Evolutionary conservation across 179 eudicot species (phyloP).

Genomic region (Camellia oleifera): DNA sequence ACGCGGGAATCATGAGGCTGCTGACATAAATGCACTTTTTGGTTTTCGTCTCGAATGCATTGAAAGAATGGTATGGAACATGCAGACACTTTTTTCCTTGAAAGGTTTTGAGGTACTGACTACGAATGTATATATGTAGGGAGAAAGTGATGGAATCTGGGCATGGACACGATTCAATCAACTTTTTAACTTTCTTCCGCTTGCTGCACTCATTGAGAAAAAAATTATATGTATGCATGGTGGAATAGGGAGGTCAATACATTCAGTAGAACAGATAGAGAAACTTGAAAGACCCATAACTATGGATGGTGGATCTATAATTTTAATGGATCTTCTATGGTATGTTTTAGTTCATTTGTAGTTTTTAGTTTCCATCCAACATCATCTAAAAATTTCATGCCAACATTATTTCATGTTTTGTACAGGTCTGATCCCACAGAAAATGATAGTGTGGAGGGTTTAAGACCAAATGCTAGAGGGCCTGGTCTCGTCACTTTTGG

Average conservation of each 20-base stretch:
- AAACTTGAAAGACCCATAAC: constrained; percentile 92
- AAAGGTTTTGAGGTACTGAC: constrained; percentile 15
- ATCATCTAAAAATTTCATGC: background rate
- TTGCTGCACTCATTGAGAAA: constrained; percentile 92
- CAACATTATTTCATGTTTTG: constrained; percentile 15
- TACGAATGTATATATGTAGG: constrained; percentile 34
- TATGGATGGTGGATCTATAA: constrained; percentile 91
- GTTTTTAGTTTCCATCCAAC: constrained; percentile 8
- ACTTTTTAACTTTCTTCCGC: constrained; percentile 88
- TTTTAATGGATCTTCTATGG: constrained; percentile 95
- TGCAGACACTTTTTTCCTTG: background rate
- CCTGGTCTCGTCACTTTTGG: constrained; percentile 95
- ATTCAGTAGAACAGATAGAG: constrained; percentile 89
- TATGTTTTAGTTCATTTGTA: constrained; percentile 25
- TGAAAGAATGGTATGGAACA: constrained; percentile 80
- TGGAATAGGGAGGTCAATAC: constrained; percentile 93
- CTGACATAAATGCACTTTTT: constrained; percentile 93
- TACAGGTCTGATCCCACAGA: constrained; percentile 98
- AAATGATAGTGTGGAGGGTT: constrained; percentile 93
- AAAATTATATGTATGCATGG: constrained; percentile 99
- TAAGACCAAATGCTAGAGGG: constrained; percentile 95
- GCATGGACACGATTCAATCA: constrained; percentile 96
- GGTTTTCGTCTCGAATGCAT: constrained; percentile 98
- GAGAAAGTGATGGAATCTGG: constrained; percentile 95
- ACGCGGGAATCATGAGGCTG: constrained; percentile 98